These are phyloP conservation scores for Akanthomyces muscarius DNA, from an alignment of 2,329 filamentous ascomycete species.

Conservation along the genomic window DNA sequence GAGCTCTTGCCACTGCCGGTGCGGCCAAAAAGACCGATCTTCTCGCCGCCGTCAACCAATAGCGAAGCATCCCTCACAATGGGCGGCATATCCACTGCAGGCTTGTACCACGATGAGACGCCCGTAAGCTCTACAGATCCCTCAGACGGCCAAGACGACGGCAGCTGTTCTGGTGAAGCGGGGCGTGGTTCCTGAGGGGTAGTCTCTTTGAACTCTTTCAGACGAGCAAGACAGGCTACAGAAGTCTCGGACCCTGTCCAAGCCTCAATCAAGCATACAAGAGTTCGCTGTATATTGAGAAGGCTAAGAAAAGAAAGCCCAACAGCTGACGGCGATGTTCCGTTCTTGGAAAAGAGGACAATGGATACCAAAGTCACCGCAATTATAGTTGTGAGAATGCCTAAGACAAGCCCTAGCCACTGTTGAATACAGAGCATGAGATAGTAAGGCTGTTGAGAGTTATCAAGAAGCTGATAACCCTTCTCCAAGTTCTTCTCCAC, in stretches of 20 bases:
- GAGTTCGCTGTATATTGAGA: neutral
- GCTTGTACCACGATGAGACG: neutral
- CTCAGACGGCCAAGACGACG: neutral
- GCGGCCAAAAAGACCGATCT: neutral
- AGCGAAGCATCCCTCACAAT: neutral
- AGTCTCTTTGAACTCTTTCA: neutral
- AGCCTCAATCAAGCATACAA: neutral
- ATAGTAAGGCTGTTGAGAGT: slow-evolving; percentile 32
- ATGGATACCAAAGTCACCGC: slow-evolving; percentile 43
- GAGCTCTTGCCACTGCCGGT: neutral
- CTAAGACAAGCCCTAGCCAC: slow-evolving; percentile 46
- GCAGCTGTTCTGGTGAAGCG: neutral
- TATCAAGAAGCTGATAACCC: slow-evolving; percentile 29
- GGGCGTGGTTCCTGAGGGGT: neutral
- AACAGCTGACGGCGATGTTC: neutral
- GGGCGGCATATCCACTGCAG: neutral
- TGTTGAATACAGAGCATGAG: slow-evolving; percentile 45
- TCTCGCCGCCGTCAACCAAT: neutral
- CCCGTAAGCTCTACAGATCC: neutral
- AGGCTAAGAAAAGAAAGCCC: neutral
- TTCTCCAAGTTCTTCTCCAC: slow-evolving; percentile 21
- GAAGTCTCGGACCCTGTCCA: slow-evolving; percentile 4
- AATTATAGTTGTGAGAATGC: slow-evolving; percentile 41
- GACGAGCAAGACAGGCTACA: neutral
- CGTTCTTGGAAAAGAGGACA: slow-evolving; percentile 22